Base-by-base conservation (phyloP, 2,329 filamentous ascomycete species). In the Aspergillus bombycis region DNA sequence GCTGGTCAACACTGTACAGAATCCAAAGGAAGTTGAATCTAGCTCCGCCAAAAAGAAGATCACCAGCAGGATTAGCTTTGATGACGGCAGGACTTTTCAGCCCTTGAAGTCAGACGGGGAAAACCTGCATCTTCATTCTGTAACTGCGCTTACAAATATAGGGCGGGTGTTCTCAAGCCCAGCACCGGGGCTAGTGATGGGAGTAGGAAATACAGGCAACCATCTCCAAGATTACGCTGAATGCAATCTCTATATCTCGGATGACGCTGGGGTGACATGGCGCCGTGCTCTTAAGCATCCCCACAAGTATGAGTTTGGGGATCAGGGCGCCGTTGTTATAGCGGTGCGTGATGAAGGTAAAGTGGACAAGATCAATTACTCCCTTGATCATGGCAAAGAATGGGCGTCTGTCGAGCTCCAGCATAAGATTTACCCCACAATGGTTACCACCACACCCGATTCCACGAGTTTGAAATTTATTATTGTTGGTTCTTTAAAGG, bases 291-390 rank as follows among this genome's bases (percentile, higher is more conserved):
- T 92, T 6, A 83, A 93, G 19, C 92, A 92, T 23, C 91, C 94
- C 14, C 93, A 98, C 80, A 95, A 96, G 76, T 99, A 96, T 78
- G 94, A 97, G 74, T 96, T 98, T 76, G 95, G 95, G 59, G 94
- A 97, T 71, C 91, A 96, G 68, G 95, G 95, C 1, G 93, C 93
- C 19, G 86, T 99, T 23, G 82, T 99, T 34, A 85, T 98, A 34
- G 95, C 95, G 4, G 83, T 98, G 43, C 85, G 86, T 66, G 92
- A 97, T 71, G 82, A 84, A 56, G 83, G 79, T 16, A 81, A 83
- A 55, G 92, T 90, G 1, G 80, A 88, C 43, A 72, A 78, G 62
- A 82, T 90, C 61, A 84, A 87, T 65, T 99, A 94, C 78, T 98
- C 95, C 1, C 81, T 97, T 30, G 88, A 99, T 74, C 93, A 98